Conservation (phyloP, 208 protist genomes). For the Kentomonas sorsogonicus region DNA sequence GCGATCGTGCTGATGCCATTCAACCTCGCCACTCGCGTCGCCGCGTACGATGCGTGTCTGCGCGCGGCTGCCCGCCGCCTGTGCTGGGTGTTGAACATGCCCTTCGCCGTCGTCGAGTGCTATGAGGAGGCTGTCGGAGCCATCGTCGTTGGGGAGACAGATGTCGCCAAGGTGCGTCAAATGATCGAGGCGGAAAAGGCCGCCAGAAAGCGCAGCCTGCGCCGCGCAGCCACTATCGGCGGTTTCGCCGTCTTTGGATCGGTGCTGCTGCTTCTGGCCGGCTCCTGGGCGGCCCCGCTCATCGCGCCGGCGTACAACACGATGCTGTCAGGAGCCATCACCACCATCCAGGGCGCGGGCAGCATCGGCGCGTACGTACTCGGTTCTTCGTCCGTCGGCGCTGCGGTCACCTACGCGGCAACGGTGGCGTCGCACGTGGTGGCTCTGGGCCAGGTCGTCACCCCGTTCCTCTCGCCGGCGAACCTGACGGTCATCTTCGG, state of each 20-base stretch:
- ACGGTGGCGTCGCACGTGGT: conserved; percentile 66
- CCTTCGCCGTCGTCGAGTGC: conserved; percentile 51
- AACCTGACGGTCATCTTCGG: conserved; percentile 76
- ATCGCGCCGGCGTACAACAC: conserved; percentile 54
- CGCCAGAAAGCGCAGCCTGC: conserved; percentile 30
- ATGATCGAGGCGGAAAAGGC: conserved; percentile 24
- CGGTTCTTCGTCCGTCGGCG: conserved; percentile 34
- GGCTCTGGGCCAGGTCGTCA: conserved; percentile 47
- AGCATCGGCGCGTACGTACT: conserved; percentile 43
- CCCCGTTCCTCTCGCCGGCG: conserved; percentile 58
- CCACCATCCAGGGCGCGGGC: conserved; percentile 46
- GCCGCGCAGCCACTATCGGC: conserved; percentile 55
- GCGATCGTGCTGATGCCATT: conserved; percentile 63
- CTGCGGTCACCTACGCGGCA: conserved; percentile 37
- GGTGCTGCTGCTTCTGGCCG: conserved; percentile 49
- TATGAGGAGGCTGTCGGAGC: conserved; percentile 38
- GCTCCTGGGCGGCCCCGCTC: conserved; percentile 63
- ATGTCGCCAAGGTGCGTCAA: conserved; percentile 26
- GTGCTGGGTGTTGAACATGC: conserved; percentile 59
- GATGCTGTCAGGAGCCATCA: conserved; percentile 35
- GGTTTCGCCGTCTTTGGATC: conserved; percentile 70
- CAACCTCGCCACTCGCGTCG: conserved; percentile 46
- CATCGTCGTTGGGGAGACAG: too few species aligned
- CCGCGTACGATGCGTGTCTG: conserved; percentile 63
- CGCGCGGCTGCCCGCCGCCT: conserved; percentile 58